Conservation (phyloP, 768 basidiomycete genomes). For the Hericium alpestre region DNA sequence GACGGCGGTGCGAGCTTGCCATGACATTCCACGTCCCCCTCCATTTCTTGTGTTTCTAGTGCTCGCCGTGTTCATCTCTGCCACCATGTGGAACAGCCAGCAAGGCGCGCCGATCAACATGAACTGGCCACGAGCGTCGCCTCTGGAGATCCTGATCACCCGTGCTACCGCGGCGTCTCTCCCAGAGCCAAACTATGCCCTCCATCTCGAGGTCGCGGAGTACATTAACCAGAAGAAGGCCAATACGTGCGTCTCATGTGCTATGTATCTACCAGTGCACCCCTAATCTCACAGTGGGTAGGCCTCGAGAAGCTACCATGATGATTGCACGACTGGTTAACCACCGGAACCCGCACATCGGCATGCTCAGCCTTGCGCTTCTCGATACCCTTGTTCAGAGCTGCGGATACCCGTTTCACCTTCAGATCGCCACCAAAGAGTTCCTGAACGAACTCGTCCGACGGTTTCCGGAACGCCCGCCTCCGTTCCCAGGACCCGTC, state of each 20-base stretch:
- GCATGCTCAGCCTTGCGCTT: conserved; percentile 74
- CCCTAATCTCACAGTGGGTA: conserved; percentile 20
- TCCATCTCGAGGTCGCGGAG: conserved; percentile 90
- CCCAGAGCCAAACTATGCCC: conserved; percentile 82
- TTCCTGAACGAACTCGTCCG: conserved; percentile 97
- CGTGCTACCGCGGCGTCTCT: conserved; percentile 81
- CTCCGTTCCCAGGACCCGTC: conserved; percentile 86
- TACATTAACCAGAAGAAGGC: conserved; percentile 92
- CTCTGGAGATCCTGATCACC: conserved; percentile 61
- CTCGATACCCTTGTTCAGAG: conserved; percentile 89
- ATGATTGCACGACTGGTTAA: conserved; percentile 75
- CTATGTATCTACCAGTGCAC: not conserved
- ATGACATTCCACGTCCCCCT: not conserved
- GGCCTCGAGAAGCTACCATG: conserved; percentile 89
- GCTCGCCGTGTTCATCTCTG: not conserved
- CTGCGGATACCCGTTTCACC: conserved; percentile 95
- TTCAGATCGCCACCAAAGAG: conserved; percentile 95
- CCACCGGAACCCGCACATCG: conserved; percentile 86
- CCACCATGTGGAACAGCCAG: conserved; percentile 10
- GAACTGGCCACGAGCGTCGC: conserved; percentile 44
- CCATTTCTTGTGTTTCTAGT: not conserved
- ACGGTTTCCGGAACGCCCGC: conserved; percentile 94
- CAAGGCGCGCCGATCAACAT: not conserved
- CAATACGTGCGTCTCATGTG: conserved; percentile 59
- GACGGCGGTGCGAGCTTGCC: no score